These are phyloP conservation scores for Cyclocybe aegerita DNA, from an alignment of 768 basidiomycete genomes.

Conservation along the genomic window DNA sequence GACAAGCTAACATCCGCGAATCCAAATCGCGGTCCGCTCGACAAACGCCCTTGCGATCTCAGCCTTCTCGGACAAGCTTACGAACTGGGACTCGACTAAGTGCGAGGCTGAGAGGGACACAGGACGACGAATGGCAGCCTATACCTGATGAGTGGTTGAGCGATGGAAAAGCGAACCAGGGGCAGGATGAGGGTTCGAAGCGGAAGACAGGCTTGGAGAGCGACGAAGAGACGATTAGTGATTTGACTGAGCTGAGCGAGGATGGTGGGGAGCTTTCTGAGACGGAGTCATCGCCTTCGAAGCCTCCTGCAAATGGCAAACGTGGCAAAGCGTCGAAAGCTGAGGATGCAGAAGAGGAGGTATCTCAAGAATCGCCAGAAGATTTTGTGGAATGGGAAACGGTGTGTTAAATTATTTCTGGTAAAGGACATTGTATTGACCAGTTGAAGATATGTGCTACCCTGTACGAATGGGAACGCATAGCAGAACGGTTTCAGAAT, in stretches of 20 bases:
- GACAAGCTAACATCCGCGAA: slow-evolving; percentile 37
- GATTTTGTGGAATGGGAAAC: slow-evolving; percentile 91
- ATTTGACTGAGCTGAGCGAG: slow-evolving; percentile 73
- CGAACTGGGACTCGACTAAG: slow-evolving; percentile 60
- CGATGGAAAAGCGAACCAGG: slow-evolving; percentile 12
- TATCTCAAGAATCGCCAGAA: slow-evolving; percentile 30
- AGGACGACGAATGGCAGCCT: slow-evolving; percentile 75
- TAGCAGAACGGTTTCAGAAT: slow-evolving; percentile 72
- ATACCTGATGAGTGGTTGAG: slow-evolving; percentile 77
- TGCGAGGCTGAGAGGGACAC: slow-evolving; percentile 56
- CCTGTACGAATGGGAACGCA: slow-evolving; percentile 81
- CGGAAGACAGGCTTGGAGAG: slow-evolving; percentile 59
- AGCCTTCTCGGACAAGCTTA: not conserved
- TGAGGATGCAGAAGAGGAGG: slow-evolving; percentile 11
- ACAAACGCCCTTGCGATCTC: slow-evolving; percentile 9
- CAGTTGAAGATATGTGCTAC: slow-evolving; percentile 72
- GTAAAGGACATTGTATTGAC: not conserved
- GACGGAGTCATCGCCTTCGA: not conserved
- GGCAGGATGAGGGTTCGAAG: slow-evolving; percentile 13
- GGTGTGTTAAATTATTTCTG: slow-evolving; percentile 40
- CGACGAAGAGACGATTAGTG: slow-evolving; percentile 65
- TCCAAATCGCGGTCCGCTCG: slow-evolving; percentile 7
- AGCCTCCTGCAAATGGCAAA: not conserved
- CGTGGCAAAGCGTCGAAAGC: slow-evolving; percentile 5
- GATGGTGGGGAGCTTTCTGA: slow-evolving; percentile 23